phyloP scores from a whole-genome alignment of 139 green algal species.

The Picochlorum sp. region DNA sequence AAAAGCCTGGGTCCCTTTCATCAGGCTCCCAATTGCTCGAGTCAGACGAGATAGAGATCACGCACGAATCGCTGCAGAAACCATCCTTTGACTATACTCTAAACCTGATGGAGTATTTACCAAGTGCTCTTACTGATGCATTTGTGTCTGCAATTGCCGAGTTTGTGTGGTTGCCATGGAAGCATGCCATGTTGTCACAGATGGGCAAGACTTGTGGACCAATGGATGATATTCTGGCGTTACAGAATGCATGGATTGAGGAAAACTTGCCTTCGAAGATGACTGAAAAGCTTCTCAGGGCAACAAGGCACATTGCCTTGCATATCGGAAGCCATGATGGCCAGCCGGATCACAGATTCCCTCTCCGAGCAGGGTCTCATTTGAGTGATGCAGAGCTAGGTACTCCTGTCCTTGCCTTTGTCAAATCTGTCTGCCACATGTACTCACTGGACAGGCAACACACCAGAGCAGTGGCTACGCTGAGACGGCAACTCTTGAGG shows the following conservation, averaged over 20 bases:
- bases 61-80: conserved; percentile 7
- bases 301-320: conserved; percentile 19
- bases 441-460: conserved; percentile 63
- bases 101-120: conserved; percentile 56
- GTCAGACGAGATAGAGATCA: conserved; percentile 15
- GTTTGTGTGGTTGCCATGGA: conserved; percentile 83
- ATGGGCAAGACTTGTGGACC: background rate
- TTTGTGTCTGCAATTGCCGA: conserved; percentile 64
- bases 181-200: conserved; percentile 29
- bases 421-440: conserved; percentile 58
- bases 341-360: conserved; percentile 60
- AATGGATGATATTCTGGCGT: conserved; percentile 2
- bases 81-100: conserved; percentile 23
- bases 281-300: conserved; percentile 55
- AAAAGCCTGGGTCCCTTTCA: conserved; percentile 22
- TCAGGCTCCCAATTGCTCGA: conserved; percentile 15
- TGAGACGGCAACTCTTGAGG: conserved; percentile 73
- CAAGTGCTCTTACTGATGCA: conserved; percentile 47
- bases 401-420: conserved; percentile 76
- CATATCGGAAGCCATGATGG: conserved; percentile 33
- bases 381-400: conserved; percentile 62
- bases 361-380: conserved; percentile 66
- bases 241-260: conserved; percentile 42
- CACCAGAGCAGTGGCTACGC: conserved; percentile 43
- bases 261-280: conserved; percentile 44